These are phyloP conservation scores for Colletotrichum tropicicola DNA, from an alignment of 2,329 filamentous ascomycete genomes.

Conservation along the genomic window DNA sequence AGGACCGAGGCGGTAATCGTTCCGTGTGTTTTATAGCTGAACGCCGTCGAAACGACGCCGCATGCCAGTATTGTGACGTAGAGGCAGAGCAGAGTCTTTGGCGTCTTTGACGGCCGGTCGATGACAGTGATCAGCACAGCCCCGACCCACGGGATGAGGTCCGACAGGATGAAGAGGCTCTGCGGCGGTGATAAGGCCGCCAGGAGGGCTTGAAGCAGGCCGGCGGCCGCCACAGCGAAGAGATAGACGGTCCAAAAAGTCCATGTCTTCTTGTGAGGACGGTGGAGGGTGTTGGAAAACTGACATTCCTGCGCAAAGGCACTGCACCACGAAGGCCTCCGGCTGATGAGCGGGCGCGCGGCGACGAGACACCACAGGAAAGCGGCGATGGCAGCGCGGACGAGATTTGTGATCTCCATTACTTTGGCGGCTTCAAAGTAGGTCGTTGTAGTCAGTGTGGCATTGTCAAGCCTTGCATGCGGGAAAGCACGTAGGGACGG, in stretches of 20 bases:
- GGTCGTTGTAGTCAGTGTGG: not conserved
- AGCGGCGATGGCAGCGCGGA: slow-evolving; percentile 40
- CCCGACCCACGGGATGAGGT: slow-evolving; percentile 49
- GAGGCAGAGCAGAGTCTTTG: slow-evolving; percentile 49
- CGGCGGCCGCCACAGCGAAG: slow-evolving; percentile 40
- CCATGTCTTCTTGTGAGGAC: slow-evolving; percentile 41
- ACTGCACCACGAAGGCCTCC: slow-evolving; percentile 49
- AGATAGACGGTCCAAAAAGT: slow-evolving; percentile 49
- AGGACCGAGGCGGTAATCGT: slow-evolving; percentile 36
- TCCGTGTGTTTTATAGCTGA: slow-evolving; percentile 28
- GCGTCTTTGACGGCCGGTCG: slow-evolving; percentile 51
- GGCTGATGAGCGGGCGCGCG: slow-evolving; percentile 35
- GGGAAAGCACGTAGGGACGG: not conserved
- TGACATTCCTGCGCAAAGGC: slow-evolving; percentile 52
- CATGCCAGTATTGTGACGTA: slow-evolving; percentile 46
- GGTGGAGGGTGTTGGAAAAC: slow-evolving; percentile 27
- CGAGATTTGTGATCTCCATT: slow-evolving; percentile 30
- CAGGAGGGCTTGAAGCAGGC: slow-evolving; percentile 43
- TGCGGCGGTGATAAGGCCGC: slow-evolving; percentile 40
- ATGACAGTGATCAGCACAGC: slow-evolving; percentile 46
- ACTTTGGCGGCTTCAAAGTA: not conserved
- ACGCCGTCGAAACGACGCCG: slow-evolving; percentile 39
- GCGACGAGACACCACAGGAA: slow-evolving; percentile 41
- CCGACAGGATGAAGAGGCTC: slow-evolving; percentile 39
- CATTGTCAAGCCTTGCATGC: not conserved